Percentiles rank a stretch among this genome's conserved stretches.
Conservation (phyloP, 2,329 filamentous ascomycete genomes). For the Sarocladium kiliense region DNA sequence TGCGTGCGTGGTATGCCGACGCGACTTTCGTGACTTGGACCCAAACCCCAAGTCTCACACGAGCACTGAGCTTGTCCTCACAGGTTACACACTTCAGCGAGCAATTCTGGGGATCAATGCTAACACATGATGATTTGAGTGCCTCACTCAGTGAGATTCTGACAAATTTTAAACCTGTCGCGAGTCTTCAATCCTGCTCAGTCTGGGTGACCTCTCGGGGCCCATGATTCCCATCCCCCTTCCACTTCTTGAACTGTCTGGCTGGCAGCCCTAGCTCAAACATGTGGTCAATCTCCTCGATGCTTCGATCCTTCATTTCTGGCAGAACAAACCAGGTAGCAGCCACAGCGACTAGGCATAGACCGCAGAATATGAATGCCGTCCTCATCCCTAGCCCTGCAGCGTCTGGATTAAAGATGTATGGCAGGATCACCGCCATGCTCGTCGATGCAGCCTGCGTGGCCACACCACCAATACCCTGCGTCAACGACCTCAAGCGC, state of each 20-base stretch:
- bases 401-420: slow-evolving; percentile 24
- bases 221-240: no score
- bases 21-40: no score
- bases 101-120: no score
- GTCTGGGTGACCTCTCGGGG: no score
- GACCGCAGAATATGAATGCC: slow-evolving; percentile 32
- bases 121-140: no score
- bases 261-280: slow-evolving; percentile 18
- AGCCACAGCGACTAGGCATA: slow-evolving; percentile 21
- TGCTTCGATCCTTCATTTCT: slow-evolving; percentile 42
- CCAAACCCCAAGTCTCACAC: no score
- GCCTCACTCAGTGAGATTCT: no score
- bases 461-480: slow-evolving; percentile 35
- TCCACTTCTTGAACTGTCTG: slow-evolving; percentile 13
- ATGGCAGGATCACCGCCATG: slow-evolving; percentile 19
- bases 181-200: no score
- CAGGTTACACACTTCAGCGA: no score
- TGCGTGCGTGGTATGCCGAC: no score
- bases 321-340: slow-evolving; percentile 38
- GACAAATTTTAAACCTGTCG: no score
- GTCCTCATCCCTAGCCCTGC: slow-evolving; percentile 34
- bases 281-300: slow-evolving; percentile 39
- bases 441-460: slow-evolving; percentile 30
- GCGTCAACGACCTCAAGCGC: slow-evolving; percentile 18
- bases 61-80: no score